A percentile compares a stretch with the other conserved stretches of the same genome.
phyloP scores from a whole-genome alignment of 192 early-diverging fungal genomes.

The Rhizophagus sp. region DNA sequence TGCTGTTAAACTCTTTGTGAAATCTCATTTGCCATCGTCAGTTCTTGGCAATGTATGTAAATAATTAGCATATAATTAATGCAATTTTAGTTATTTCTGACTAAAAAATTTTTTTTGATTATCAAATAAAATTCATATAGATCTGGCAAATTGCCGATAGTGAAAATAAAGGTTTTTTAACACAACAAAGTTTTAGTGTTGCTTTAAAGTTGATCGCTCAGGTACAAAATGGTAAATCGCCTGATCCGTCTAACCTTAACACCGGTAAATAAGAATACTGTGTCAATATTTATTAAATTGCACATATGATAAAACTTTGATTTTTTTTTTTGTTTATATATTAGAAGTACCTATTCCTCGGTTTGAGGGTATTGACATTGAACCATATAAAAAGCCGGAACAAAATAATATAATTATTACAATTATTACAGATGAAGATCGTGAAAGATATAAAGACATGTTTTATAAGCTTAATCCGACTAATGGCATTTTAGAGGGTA shows the following conservation, averaged over 20 bases:
- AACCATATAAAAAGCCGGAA: background rate
- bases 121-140: constrained; percentile 33
- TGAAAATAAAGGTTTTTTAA: constrained; percentile 75
- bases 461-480: constrained; percentile 37
- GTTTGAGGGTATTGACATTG: constrained; percentile 53
- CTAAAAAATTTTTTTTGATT: background rate
- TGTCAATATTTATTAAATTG: background rate
- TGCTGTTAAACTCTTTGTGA: constrained; percentile 75
- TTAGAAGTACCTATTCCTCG: constrained; percentile 56
- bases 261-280: constrained; percentile 7
- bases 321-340: background rate
- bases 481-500: constrained; percentile 36
- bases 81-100: background rate
- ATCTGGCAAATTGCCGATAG: constrained; percentile 89
- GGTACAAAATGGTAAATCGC: constrained; percentile 71
- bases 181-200: constrained; percentile 69
- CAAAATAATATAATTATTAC: constrained; percentile 33
- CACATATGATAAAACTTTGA: background rate
- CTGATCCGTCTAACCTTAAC: constrained; percentile 52
- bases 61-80: background rate
- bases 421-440: constrained; percentile 33
- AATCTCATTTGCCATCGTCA: constrained; percentile 63
- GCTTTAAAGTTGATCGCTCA: constrained; percentile 90
- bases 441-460: constrained; percentile 39
- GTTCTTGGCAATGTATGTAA: constrained; percentile 58